Evolutionary conservation across 2,329 filamentous ascomycete species (phyloP).

Genomic region (Aspergillus tanneri): DNA sequence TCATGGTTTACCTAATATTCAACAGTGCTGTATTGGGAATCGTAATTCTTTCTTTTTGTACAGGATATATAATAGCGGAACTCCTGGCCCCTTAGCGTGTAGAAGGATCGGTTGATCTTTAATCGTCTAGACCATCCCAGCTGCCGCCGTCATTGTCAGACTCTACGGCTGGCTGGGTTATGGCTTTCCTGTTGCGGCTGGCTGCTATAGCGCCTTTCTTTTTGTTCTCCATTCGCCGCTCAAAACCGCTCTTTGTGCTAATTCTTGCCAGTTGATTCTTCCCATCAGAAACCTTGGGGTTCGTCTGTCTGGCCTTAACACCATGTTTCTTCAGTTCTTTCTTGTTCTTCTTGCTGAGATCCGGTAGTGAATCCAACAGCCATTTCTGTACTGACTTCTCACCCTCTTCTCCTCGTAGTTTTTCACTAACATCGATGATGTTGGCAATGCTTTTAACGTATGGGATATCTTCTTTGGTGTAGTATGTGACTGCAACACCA

Average conservation of each 20-base stretch:
- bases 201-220: conserved; percentile 47
- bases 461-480: conserved; percentile 91
- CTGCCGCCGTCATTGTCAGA: conserved; percentile 32
- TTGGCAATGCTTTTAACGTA: conserved; percentile 90
- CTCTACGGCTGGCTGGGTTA: conserved; percentile 16
- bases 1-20: conserved; percentile 8
- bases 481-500: conserved; percentile 88
- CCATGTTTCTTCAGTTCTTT: conserved; percentile 79
- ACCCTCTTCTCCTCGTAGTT: conserved; percentile 55
- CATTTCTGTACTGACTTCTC: conserved; percentile 71
- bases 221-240: conserved; percentile 47
- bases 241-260: conserved; percentile 59
- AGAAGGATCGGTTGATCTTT: conserved; percentile 8
- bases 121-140: conserved; percentile 44
- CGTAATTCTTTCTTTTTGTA: conserved; percentile 24
- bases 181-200: conserved; percentile 38
- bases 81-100: neutral
- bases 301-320: conserved; percentile 66
- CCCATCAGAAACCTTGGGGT: conserved; percentile 43
- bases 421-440: conserved; percentile 81
- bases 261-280: conserved; percentile 61
- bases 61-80: conserved; percentile 4
- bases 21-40: conserved; percentile 16
- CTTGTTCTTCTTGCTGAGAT: conserved; percentile 77
- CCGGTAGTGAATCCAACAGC: conserved; percentile 83